Base-by-base conservation (phyloP, 352 stramenopile genomes). In the Pilasporangium apinafurcum region DNA sequence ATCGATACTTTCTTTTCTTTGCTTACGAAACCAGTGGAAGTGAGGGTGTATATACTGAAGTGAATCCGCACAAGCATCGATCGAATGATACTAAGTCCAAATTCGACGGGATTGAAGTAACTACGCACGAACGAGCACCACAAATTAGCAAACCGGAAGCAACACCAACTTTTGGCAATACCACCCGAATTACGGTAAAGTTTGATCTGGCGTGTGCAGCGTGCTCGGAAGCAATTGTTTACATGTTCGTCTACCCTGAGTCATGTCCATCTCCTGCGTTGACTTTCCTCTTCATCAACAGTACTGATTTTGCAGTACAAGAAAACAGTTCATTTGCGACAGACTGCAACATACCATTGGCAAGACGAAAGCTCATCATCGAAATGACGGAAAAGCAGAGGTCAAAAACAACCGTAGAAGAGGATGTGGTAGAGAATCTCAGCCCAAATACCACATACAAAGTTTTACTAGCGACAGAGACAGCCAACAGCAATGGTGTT, bases 1-100 rank as follows among this genome's bases (percentile, higher is more conserved):
- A 63, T 12, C 43, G 49, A 13, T 89, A 92, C 51, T 60, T 65
- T 24, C 57, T 86, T 21, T 92, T 83, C 49, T 85, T 90, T 26
- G 70, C 75, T 2, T 86, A 86, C 37, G 81, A 92, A 36, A 88
- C 77, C 2, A 67, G 64, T 16, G 32, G 39, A 8, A 89, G 78
- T 28, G 54, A 73, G 29, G 78, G 81, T 4, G 70, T 92, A 1
- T 89, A 88, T 44, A 85, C 81, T 1, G 46, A 39, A 6, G 56
- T 88, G 2, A 92, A 90, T 24, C 65, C 74, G 17, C 72, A 83
- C 57, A 78, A 70, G 30, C 45, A 68, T 41, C 53, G 51, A 31
- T 48, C 65, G 0, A 82, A 80, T 17, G 58, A 78, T 12, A 56
- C 44, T 1, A 67, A 59, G 22, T n/a, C 33, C 4, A 56, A 71